Percentiles rank a stretch among this genome's conserved stretches.
phyloP scores from a whole-genome alignment of 2,329 filamentous ascomycete genomes.

The Fusarium concolor region DNA sequence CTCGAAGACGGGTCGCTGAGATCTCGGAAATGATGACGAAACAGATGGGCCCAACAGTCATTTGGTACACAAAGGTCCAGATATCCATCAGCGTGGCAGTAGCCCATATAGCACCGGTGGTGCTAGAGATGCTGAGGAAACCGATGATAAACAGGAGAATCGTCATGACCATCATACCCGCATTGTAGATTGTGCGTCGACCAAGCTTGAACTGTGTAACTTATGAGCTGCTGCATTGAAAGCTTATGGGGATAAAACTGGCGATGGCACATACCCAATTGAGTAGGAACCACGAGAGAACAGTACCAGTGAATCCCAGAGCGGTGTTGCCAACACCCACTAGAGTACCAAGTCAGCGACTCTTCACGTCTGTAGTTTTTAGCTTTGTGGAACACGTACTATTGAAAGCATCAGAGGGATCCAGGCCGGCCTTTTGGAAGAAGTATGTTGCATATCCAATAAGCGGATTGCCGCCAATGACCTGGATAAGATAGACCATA shows the following conservation, averaged over 20 bases:
- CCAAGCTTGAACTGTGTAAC: constrained; percentile 44
- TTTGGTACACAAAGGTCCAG: constrained; percentile 57
- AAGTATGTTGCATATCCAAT: constrained; percentile 61
- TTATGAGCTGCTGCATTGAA: neutral
- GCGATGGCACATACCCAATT: neutral
- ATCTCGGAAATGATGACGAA: constrained; percentile 58
- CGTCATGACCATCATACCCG: constrained; percentile 55
- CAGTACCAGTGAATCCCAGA: constrained; percentile 56
- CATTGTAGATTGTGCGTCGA: constrained; percentile 56
- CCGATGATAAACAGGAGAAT: constrained; percentile 55
- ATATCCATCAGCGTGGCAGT: constrained; percentile 56
- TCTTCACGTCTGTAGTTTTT: neutral
- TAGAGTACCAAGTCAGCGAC: constrained; percentile 21
- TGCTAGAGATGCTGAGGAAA: constrained; percentile 45
- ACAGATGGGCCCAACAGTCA: constrained; percentile 57
- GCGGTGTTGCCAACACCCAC: constrained; percentile 55
- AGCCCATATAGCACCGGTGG: constrained; percentile 45
- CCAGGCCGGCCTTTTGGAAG: constrained; percentile 58
- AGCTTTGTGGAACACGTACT: neutral
- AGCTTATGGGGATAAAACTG: accelerated
- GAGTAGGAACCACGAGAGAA: constrained; percentile 55
- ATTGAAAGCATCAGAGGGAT: constrained; percentile 51
- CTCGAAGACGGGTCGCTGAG: constrained; percentile 55
- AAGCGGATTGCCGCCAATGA: constrained; percentile 53
- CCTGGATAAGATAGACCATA: constrained; percentile 56